A percentile compares a stretch with the other conserved stretches of the same genome.
These are phyloP conservation scores for Dactylonectria macrodidyma DNA, from an alignment of 2,329 filamentous ascomycete species.

Conservation along the genomic window DNA sequence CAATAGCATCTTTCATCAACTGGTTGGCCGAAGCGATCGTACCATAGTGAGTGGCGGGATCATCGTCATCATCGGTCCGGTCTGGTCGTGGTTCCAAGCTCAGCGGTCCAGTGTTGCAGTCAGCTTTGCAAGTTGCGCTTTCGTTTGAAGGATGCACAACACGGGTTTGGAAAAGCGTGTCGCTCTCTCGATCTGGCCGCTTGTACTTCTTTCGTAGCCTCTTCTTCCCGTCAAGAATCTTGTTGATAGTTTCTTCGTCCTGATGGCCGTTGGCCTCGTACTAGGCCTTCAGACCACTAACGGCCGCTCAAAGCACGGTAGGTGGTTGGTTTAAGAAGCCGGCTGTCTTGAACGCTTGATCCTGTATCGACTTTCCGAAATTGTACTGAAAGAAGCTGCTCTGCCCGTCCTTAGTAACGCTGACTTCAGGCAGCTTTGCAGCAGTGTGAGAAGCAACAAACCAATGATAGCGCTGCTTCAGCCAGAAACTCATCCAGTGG, in stretches of 20 bases:
- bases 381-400: not conserved
- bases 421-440: not conserved
- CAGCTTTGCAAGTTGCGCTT: not conserved
- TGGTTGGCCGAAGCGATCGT: not conserved
- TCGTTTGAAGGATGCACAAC: not conserved
- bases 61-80: not conserved
- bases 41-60: not conserved
- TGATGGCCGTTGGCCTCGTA: not conserved
- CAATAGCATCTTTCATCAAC: not conserved
- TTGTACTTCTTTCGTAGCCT: too few relatives aligned
- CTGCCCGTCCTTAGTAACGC: not conserved
- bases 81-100: not conserved
- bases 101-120: not conserved
- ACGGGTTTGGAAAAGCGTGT: too few relatives aligned
- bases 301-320: conserved; percentile 1
- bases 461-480: not conserved
- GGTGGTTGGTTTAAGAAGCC: not conserved
- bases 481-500: too few relatives aligned
- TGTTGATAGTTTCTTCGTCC: too few relatives aligned
- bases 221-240: too few relatives aligned
- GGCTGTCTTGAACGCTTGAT: not conserved
- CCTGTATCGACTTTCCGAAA: not conserved
- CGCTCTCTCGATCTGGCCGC: too few relatives aligned
- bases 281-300: conserved; percentile 12
- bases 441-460: not conserved